Evolutionary conservation across 176 grass and related monocot genomes (phyloP).

Genomic region (Tuctoria greenei): DNA sequence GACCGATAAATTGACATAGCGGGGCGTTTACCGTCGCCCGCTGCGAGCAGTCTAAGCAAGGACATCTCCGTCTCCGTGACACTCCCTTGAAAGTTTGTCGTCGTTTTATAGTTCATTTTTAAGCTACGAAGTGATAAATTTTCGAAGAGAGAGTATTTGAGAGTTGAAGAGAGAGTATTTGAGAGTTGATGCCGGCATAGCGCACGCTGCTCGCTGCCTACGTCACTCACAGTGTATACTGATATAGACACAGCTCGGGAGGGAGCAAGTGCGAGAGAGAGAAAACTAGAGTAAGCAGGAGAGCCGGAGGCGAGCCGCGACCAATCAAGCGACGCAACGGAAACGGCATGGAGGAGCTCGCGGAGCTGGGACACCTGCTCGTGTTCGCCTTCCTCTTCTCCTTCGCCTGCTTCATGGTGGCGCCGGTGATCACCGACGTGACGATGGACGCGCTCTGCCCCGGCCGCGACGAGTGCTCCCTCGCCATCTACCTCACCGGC

Average conservation of each 20-base stretch:
- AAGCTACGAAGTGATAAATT: too few species aligned
- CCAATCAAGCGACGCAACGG: background rate
- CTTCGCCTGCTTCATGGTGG: conserved; percentile 50
- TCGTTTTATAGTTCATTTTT: too few species aligned
- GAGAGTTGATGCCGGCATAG: background rate
- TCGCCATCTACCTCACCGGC: conserved; percentile 67
- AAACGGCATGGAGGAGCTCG: conserved; percentile 33
- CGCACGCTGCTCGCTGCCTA: background rate
- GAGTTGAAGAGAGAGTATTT: too few species aligned
- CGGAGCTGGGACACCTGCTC: conserved; percentile 52
- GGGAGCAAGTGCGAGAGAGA: background rate
- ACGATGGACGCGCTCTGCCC: conserved; percentile 71
- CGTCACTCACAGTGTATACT: background rate
- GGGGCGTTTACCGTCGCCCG: too few species aligned
- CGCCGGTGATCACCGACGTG: conserved; percentile 59
- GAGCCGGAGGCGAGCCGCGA: background rate
- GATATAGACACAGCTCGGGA: background rate
- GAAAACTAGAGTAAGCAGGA: background rate
- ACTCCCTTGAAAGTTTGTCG: too few species aligned
- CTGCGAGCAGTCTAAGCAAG: too few species aligned
- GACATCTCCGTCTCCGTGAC: background rate
- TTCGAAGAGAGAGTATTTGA: too few species aligned
- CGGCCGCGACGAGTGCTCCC: conserved; percentile 58
- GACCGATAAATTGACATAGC: too few species aligned
- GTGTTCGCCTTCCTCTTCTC: conserved; percentile 70